Conservation (phyloP, 1,284 basidiomycete genomes). For the Sutorius eximius region DNA sequence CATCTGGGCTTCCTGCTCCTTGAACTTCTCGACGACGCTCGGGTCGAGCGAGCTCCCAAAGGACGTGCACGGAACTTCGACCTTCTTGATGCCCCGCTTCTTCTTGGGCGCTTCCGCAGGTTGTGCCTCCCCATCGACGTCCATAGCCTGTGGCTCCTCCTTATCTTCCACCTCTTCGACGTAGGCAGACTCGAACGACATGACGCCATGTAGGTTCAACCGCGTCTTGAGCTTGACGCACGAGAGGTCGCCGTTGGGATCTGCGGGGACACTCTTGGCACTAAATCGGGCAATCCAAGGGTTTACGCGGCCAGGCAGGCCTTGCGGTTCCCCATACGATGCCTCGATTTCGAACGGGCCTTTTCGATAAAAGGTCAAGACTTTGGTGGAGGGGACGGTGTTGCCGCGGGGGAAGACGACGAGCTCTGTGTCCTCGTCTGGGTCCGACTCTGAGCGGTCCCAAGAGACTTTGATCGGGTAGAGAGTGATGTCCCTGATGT, state of each 20-base stretch:
- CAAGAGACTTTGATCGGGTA: slow-evolving; percentile 90
- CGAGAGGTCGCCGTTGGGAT: slow-evolving; percentile 68
- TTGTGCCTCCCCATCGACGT: slow-evolving; percentile 58
- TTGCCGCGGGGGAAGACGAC: slow-evolving; percentile 85
- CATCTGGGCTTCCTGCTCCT: slow-evolving; percentile 86
- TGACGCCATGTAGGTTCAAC: slow-evolving; percentile 80
- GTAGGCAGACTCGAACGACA: slow-evolving; percentile 85
- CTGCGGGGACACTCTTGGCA: slow-evolving; percentile 75
- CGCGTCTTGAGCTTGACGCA: slow-evolving; percentile 88
- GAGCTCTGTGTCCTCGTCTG: slow-evolving; percentile 87
- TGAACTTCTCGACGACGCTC: slow-evolving; percentile 60
- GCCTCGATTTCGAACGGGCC: slow-evolving; percentile 86
- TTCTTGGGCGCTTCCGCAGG: slow-evolving; percentile 67
- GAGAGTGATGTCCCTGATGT: slow-evolving; percentile 77
- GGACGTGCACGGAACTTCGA: slow-evolving; percentile 71
- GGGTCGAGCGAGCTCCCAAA: slow-evolving; percentile 65
- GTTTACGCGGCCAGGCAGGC: slow-evolving; percentile 76
- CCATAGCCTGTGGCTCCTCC: slow-evolving; percentile 65
- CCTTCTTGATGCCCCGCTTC: slow-evolving; percentile 81
- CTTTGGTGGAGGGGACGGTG: slow-evolving; percentile 86
- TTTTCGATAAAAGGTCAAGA: slow-evolving; percentile 91
- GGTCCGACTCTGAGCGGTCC: slow-evolving; percentile 70
- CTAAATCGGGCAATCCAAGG: slow-evolving; percentile 81
- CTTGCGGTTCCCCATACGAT: slow-evolving; percentile 67
- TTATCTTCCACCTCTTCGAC: slow-evolving; percentile 82